Evolutionary conservation across 805 yeast genomes (phyloP).

Genomic region (Lipomyces yamadae): DNA sequence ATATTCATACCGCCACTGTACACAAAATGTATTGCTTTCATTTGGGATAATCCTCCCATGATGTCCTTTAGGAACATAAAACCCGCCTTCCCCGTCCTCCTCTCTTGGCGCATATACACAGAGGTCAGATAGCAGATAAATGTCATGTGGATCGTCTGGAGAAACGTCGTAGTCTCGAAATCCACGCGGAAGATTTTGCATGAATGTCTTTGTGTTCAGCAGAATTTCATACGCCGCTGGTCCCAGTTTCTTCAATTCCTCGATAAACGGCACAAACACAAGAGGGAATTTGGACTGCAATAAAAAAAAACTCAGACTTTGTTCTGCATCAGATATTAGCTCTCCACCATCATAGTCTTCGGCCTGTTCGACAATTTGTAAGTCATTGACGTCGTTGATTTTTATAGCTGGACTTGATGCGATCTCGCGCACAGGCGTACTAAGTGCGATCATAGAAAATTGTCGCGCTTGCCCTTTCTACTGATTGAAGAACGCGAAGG

Average conservation of each 20-base stretch:
- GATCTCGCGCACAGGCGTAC: background rate
- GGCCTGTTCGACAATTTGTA: background rate
- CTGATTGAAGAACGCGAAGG: constrained; percentile 38
- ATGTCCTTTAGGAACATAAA: constrained; percentile 61
- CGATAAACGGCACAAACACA: constrained; percentile 62
- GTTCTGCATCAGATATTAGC: constrained; percentile 1
- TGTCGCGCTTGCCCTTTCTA: constrained; percentile 43
- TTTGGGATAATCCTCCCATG: constrained; percentile 72
- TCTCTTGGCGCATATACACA: constrained; percentile 65
- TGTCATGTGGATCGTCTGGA: constrained; percentile 57
- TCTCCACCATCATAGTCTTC: background rate
- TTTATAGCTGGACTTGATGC: background rate
- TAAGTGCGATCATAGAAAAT: background rate
- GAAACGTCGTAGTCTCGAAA: constrained; percentile 51
- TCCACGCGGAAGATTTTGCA: constrained; percentile 53
- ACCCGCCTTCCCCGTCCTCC: constrained; percentile 50
- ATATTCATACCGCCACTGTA: constrained; percentile 71
- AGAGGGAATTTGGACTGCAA: constrained; percentile 65
- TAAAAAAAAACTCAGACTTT: constrained; percentile 12
- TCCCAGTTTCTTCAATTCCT: constrained; percentile 60
- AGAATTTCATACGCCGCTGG: constrained; percentile 70
- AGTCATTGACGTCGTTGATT: background rate
- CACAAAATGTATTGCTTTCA: constrained; percentile 48
- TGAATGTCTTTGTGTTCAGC: constrained; percentile 62
- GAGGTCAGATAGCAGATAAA: constrained; percentile 55